These are phyloP conservation scores for Coprinopsis sp. DNA, from an alignment of 768 basidiomycete species.

Conservation along the genomic window DNA sequence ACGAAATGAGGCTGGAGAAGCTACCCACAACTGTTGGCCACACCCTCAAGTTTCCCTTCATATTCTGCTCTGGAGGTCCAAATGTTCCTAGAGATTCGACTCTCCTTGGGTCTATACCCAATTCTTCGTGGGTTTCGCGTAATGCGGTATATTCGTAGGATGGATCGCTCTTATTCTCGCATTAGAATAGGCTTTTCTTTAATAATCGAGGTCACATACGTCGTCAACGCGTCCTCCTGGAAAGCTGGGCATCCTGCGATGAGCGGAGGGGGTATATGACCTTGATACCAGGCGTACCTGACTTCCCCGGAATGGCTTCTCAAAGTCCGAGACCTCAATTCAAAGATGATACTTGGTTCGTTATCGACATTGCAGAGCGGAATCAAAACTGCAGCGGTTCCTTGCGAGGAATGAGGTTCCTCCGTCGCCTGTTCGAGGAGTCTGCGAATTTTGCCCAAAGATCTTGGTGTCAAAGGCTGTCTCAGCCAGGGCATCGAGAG, in stretches of 20 bases:
- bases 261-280: not conserved
- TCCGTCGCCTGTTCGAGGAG: constrained; percentile 14
- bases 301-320: constrained; percentile 79
- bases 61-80: constrained; percentile 56
- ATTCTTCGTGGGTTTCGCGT: constrained; percentile 71
- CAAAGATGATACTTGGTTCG: constrained; percentile 63
- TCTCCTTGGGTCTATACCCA: constrained; percentile 55
- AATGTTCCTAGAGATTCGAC: constrained; percentile 65
- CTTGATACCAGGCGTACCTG: constrained; percentile 41
- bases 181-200: constrained; percentile 11
- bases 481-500: constrained; percentile 25
- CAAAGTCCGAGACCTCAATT: constrained; percentile 61
- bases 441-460: constrained; percentile 27
- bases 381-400: constrained; percentile 67
- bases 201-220: constrained; percentile 29
- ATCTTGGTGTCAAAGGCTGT: constrained; percentile 36
- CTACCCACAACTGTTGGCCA: constrained; percentile 73
- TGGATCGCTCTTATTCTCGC: constrained; percentile 39
- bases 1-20: not conserved
- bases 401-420: constrained; percentile 15
- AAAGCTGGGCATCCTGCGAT: constrained; percentile 42
- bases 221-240: constrained; percentile 70
- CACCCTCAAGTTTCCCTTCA: constrained; percentile 55
- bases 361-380: constrained; percentile 72
- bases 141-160: constrained; percentile 56